Evolutionary conservation across 2,329 filamentous ascomycete species (phyloP), one percentile per base, ranked within the genome.

Genomic region (Xylaria hypoxylon): DNA sequence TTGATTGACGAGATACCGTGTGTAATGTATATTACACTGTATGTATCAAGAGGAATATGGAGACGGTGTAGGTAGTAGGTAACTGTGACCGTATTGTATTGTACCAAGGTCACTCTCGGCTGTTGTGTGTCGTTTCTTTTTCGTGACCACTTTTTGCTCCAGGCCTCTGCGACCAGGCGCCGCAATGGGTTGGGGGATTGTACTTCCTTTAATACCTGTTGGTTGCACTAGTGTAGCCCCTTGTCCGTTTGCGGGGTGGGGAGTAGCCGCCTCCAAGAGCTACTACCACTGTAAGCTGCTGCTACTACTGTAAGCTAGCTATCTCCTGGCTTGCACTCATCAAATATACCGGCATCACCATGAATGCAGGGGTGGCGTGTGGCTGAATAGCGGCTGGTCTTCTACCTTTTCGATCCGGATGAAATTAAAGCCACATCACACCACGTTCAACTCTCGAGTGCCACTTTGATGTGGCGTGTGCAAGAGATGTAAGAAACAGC

Each of bases 201-300:
- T 66, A 69, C 52, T 65, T 69, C 76, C 71, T 79, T 79, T 78
- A 78, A 77, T 79, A 79, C 76, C 75, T 78, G 68, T 66, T 72
- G 62, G 72, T 50, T 61, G 70, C 70, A 59, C 65, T 59, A 55
- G 65, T 64, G 47, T 57, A n/a, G 66, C 68, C 63, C 72, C 74
- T 72, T 73, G 68, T 70, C 73, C 71, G 71, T 74, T 73, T 75
- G 72, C 72, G 74, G 74, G 73, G 72, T 71, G 73, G 56, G 10
- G 8, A 59, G 42, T 55, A 67, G 65, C 59, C 58, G 59, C 55
- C 52, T 59, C 31, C 40, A 31, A 40, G n/a, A n/a, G n/a, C n/a
- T n/a, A n/a, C n/a, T n/a, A n/a, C n/a, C n/a, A n/a, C n/a, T n/a
- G n/a, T n/a, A n/a, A n/a, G n/a, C n/a, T n/a, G n/a, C n/a, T n/a